Evolutionary conservation across 306 rosid species (phyloP).

Genomic region (barrel medic (Medicago truncatula)): DNA sequence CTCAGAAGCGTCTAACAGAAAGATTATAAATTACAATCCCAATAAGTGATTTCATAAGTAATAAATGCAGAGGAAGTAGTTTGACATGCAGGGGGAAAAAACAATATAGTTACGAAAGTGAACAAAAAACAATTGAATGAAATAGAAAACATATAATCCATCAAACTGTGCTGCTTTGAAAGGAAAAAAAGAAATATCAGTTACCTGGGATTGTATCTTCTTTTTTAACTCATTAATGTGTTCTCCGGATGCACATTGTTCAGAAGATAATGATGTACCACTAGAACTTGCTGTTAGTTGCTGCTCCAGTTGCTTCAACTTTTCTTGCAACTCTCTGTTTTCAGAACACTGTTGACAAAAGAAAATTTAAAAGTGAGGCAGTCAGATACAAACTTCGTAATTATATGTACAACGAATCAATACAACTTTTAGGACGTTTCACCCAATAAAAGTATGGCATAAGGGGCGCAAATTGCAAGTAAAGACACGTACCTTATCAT

Average conservation of each 20-base stretch:
- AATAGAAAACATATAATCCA: constrained; percentile 15
- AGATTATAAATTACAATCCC: constrained; percentile 6
- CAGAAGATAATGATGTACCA: constrained; percentile 54
- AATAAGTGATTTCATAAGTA: constrained; percentile 11
- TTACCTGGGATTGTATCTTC: constrained; percentile 91
- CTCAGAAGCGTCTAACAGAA: background rate
- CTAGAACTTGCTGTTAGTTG: constrained; percentile 54
- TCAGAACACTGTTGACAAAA: constrained; percentile 74
- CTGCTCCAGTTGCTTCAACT: constrained; percentile 71
- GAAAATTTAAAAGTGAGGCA: constrained; percentile 2
- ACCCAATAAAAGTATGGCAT: constrained; percentile 11
- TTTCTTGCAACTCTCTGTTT: constrained; percentile 75
- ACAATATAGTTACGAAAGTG: background rate
- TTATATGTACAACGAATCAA: constrained; percentile 12
- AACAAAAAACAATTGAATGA: background rate
- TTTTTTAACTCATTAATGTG: constrained; percentile 70
- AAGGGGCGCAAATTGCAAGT: constrained; percentile 14
- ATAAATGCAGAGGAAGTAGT: constrained; percentile 13
- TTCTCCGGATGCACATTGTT: constrained; percentile 57
- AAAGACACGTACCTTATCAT: constrained; percentile 67
- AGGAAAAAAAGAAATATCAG: constrained; percentile 24
- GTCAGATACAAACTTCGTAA: constrained; percentile 31
- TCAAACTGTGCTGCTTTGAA: constrained; percentile 25
- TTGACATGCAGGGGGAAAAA: constrained; percentile 13
- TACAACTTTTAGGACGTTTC: constrained; percentile 13